Evolutionary conservation across 495 filamentous ascomycete species (phyloP), one percentile per base, ranked within the genome.

Genomic region (Penicillium coprophilum): DNA sequence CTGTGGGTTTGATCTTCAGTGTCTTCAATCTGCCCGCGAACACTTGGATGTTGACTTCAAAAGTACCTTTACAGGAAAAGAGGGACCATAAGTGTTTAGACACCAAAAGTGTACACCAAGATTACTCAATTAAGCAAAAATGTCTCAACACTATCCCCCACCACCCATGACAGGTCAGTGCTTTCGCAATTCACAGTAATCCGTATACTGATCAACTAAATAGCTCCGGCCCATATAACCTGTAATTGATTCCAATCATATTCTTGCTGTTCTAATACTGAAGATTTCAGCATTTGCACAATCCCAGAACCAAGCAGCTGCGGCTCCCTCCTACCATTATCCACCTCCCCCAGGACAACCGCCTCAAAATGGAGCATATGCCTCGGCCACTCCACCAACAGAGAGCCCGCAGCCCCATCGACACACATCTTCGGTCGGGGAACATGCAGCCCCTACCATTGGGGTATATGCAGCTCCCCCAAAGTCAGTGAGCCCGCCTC

Each of bases 341-440:
- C 71, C 74, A 10, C 71, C 73, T 13, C 75, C 76, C 2, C 73
- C 73, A 17, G 66, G 43, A 27, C 60, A 75, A 51, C 15, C 60
- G 23, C 56, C 60, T 36, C 49, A 43, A 9, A 52, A 47, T 23
- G 51, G n/a, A 27, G 45, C 30, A 9, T 64, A 56, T 21, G 17
- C 23, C 6, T 23, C 39, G n/a, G 13, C 43, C 21, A 24, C 43
- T 28, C 43, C 21, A 28, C 23, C 43, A 8, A 6, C 23, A 45
- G 43, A n/a, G 23, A 45, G 23, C 23, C 43, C 43, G 1, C 21
- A 27, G n/a, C 23, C 12, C 12, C 43, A 45, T 24, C 23, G 43
- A 28, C 41, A 44, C 11, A 59, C 67, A 49, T 10, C n/a, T n/a
- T n/a, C 30, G 1, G 11, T 8, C 11, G 10, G 30, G 30, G 30